Evolutionary conservation across 805 yeast species (phyloP).

Genomic region (Cyberlindnera xylosilytica): DNA sequence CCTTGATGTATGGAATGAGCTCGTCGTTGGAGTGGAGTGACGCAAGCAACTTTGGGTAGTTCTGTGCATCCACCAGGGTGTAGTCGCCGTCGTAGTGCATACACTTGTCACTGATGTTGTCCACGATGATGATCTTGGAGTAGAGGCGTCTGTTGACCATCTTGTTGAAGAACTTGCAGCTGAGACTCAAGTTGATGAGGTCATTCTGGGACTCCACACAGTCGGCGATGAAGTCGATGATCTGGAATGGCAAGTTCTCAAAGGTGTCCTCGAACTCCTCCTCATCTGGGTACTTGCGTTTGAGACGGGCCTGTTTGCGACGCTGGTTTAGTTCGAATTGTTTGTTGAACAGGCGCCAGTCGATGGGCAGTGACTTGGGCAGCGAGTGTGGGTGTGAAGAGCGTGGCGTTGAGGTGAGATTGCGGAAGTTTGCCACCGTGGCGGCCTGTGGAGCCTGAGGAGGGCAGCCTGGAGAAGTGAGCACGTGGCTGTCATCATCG

Average conservation of each 20-base stretch:
- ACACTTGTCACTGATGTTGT: conserved; percentile 21
- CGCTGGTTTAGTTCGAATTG: conserved; percentile 25
- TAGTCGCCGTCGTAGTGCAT: conserved; percentile 24
- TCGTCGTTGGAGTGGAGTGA: conserved; percentile 27
- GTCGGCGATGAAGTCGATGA: conserved; percentile 27
- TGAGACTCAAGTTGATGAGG: conserved; percentile 23
- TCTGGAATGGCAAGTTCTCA: conserved; percentile 28
- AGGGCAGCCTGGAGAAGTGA: neutral
- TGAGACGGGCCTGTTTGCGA: conserved; percentile 10
- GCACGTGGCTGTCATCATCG: conserved; percentile 3
- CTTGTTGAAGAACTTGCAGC: conserved; percentile 27
- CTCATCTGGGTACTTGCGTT: conserved; percentile 2
- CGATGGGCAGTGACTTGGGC: conserved; percentile 28
- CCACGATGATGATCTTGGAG: conserved; percentile 25
- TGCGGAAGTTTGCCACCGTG: conserved; percentile 16
- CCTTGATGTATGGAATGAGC: conserved; percentile 22
- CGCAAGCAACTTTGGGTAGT: conserved; percentile 28
- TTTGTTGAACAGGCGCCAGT: conserved; percentile 29
- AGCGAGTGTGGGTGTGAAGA: conserved; percentile 23
- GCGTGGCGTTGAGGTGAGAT: conserved; percentile 27
- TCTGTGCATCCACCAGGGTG: conserved; percentile 23
- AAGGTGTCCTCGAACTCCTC: conserved; percentile 21
- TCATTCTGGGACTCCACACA: conserved; percentile 29
- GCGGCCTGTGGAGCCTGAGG: conserved; percentile 1
- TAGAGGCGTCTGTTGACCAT: conserved; percentile 27